Base-by-base conservation (phyloP, 805 yeast species). In the Yarrowia hollandica region DNA sequence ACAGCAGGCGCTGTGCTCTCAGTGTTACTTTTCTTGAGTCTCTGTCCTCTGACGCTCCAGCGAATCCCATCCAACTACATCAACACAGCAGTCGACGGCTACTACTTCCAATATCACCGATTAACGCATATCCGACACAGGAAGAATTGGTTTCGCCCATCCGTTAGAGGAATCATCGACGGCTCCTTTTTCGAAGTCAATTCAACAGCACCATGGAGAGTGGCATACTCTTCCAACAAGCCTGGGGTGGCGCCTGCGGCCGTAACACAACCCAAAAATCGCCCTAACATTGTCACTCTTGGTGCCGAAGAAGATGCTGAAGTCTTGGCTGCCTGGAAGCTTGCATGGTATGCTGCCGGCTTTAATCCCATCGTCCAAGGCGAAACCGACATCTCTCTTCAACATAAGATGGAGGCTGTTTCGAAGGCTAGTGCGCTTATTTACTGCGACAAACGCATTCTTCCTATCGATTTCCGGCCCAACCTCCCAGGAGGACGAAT, bases 11-110 rank as follows among this genome's bases (percentile, higher is more conserved):
- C 55, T 1, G 21, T 48, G 22, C 21, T 48, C 12, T 48, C 55
- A 9, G 31, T 48, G 10, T 10, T 48, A 16, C 39, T 48, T 15
- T 48, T 48, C 10, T 16, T 48, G 16, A 48, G 39, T 22, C 30
- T 48, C 15, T 35, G 58, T 10, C 44, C 58, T 5, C 58, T 35
- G 21, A 52, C 58, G 1, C 58, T 52, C 58, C 16, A 34, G 26
- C 22, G 35, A 16, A 35, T 52, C 31, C 58, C 42, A 5, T 52
- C 58, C 4, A 37, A 52, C 18, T 52, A 52, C 44, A 52, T 52
- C 44, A 34, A 52, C 58, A 52, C 58, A 15, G 31, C 58, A 9
- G 33, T 52, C 28, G 58, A 37, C 35, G 58, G 58, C 31, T 52
- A 52, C 44, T 52, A 52, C 58, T 52, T 52, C 10, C 42, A 37